Evolutionary conservation across 2,329 filamentous ascomycete genomes (phyloP).

Genomic region (Colletotrichum costaricense): DNA sequence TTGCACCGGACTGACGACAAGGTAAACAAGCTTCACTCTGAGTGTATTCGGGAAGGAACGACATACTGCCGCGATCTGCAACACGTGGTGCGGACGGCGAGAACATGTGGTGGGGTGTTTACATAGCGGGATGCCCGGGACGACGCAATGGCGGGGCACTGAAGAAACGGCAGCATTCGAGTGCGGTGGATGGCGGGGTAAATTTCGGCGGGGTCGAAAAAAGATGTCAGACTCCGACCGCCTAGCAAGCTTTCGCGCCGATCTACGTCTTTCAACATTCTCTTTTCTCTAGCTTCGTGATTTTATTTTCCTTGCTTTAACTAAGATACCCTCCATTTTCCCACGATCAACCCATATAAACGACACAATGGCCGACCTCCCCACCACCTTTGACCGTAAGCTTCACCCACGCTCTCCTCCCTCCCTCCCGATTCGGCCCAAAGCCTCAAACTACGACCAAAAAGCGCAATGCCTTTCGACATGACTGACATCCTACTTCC

Average conservation of each 20-base stretch:
- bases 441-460: conserved; percentile 10
- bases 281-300: background rate
- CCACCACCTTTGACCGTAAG: conserved; percentile 69
- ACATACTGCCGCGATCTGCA: background rate
- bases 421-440: background rate
- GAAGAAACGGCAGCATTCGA: conserved; percentile 26
- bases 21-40: background rate
- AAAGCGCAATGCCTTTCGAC: conserved; percentile 8
- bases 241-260: background rate
- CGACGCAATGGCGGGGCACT: conserved; percentile 28
- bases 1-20: background rate
- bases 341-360: background rate
- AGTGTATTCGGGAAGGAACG: background rate
- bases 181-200: conserved; percentile 32
- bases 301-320: background rate
- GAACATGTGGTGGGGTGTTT: conserved; percentile 6
- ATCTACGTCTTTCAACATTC: background rate
- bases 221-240: conserved; percentile 8
- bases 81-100: conserved; percentile 18
- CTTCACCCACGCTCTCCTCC: background rate
- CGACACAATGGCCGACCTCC: conserved; percentile 62
- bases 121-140: conserved; percentile 17
- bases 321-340: conserved; percentile 1
- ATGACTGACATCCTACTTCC: background rate
- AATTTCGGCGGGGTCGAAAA: conserved; percentile 32